Conservation (phyloP, 2,329 filamentous ascomycete species). For the Neoascochyta sp. region DNA sequence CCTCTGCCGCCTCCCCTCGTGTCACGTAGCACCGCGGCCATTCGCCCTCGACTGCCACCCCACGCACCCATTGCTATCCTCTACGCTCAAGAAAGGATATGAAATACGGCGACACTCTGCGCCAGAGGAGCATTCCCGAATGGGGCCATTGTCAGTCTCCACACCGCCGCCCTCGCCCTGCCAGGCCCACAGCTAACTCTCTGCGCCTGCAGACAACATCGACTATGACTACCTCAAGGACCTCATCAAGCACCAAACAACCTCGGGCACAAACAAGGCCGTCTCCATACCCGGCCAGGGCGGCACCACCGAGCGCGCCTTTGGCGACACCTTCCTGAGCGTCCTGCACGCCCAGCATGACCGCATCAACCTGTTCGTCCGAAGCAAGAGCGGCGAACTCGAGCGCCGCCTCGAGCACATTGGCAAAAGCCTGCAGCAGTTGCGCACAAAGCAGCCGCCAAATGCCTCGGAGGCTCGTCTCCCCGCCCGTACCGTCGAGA, state of each 20-base stretch:
- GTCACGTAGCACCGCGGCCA: slow-evolving; percentile 11
- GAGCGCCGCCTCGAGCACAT: slow-evolving; percentile 57
- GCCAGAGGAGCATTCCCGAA: slow-evolving; percentile 73
- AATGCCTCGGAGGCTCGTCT: slow-evolving; percentile 23
- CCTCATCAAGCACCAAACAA: slow-evolving; percentile 77
- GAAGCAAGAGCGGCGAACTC: slow-evolving; percentile 77
- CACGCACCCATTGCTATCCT: slow-evolving; percentile 5
- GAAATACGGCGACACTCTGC: slow-evolving; percentile 75
- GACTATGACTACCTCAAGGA: slow-evolving; percentile 86
- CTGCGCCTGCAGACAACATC: slow-evolving; percentile 64
- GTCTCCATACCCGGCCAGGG: slow-evolving; percentile 70
- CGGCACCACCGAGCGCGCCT: slow-evolving; percentile 54
- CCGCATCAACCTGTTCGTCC: slow-evolving; percentile 73
- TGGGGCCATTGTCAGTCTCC: slow-evolving; percentile 66
- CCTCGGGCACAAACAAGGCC: slow-evolving; percentile 63
- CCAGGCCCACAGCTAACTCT: slow-evolving; percentile 14
- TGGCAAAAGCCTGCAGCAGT: slow-evolving; percentile 37
- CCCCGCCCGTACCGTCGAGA: slow-evolving; percentile 46
- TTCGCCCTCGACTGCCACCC: slow-evolving; percentile 7
- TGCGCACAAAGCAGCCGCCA: slow-evolving; percentile 20
- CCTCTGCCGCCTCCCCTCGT: slow-evolving; percentile 4
- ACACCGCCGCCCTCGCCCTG: slow-evolving; percentile 1
- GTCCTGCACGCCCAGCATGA: slow-evolving; percentile 73
- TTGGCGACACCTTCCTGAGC: slow-evolving; percentile 67
- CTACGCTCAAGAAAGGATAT: no score